Base-by-base conservation (phyloP, 768 basidiomycete genomes). In the Lactifluus echinatus region DNA sequence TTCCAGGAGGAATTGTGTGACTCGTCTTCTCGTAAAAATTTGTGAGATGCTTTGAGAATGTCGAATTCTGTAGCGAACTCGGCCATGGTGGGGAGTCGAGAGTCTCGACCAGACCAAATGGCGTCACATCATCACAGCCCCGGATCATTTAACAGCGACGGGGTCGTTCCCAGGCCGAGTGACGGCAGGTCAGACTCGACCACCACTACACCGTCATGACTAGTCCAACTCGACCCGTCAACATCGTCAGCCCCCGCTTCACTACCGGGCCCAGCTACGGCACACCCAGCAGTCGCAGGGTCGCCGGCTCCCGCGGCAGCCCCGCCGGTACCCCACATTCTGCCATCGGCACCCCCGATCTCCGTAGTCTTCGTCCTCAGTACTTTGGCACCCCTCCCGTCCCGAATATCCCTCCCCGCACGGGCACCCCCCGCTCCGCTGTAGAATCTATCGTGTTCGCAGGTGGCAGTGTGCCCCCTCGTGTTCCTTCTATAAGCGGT, bases 31-130 rank as follows among this genome's bases (percentile, higher is more conserved):
- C 73, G 61, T 76, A 81, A 63, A 29, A 63, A 85, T 84, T 77
- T 86, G 73, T 90, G 89, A 0, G 84, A 79, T 2, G 77, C 77
- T 65, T 81, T 89, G 33, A 91, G 72, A 57, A 91, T 83, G 61
- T 90, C 87, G 45, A 90, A 89, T 64, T 90, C 89, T 0, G 83
- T 69, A 5, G 55, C 2, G 49, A 34, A 47, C 23, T 40, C 33
- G 45, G 17, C 43, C 39, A 8, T 49, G 50, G 40, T 51, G 57
- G 1, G 39, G 48, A 46, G 40, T 50, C 2, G 36, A 10, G 45
- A 33, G 52, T 49, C 56, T 57, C 44, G 56, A 57, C 53, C 46
- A 6, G 4, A 4, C 8, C 8, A 4, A 11, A 46, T 46, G 36
- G 19, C 56, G 44, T 57, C 56, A 57, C 31, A 8, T 5, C 15